These are phyloP conservation scores for Fusarium poae DNA, from an alignment of 2,329 filamentous ascomycete species.

Conservation along the genomic window DNA sequence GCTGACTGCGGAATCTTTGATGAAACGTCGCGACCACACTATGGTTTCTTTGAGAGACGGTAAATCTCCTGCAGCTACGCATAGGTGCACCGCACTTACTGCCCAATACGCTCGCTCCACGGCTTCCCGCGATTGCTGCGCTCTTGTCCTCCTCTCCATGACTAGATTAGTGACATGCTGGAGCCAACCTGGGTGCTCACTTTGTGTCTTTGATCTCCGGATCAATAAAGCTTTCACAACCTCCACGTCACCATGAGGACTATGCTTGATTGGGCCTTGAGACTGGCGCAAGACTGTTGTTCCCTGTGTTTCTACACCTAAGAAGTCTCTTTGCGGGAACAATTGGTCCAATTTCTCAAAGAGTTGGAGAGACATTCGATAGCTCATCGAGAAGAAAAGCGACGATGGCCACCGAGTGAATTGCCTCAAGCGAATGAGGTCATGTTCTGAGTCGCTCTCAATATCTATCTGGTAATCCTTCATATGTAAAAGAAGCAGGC, in stretches of 20 bases:
- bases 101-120: conserved; percentile 46
- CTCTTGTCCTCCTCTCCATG: conserved; percentile 41
- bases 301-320: not conserved
- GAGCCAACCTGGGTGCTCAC: conserved; percentile 31
- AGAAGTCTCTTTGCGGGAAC: conserved; percentile 35
- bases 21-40: conserved; percentile 50
- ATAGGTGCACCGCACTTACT: conserved; percentile 46
- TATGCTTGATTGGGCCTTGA: conserved; percentile 9
- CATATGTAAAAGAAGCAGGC: conserved; percentile 40
- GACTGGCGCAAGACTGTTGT: conserved; percentile 28
- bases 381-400: conserved; percentile 34
- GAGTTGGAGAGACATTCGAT: conserved; percentile 21
- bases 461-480: conserved; percentile 42
- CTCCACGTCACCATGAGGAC: conserved; percentile 30
- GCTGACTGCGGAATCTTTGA: conserved; percentile 45
- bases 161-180: conserved; percentile 27
- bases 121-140: conserved; percentile 43
- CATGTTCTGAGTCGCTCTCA: conserved; percentile 29
- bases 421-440: conserved; percentile 13
- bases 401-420: conserved; percentile 24
- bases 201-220: conserved; percentile 15
- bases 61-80: conserved; percentile 46
- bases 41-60: conserved; percentile 43
- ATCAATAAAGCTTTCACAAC: conserved; percentile 29
- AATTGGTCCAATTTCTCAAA: conserved; percentile 36